phyloP scores from a whole-genome alignment of 768 basidiomycete species.

The Podaxis sp. region DNA sequence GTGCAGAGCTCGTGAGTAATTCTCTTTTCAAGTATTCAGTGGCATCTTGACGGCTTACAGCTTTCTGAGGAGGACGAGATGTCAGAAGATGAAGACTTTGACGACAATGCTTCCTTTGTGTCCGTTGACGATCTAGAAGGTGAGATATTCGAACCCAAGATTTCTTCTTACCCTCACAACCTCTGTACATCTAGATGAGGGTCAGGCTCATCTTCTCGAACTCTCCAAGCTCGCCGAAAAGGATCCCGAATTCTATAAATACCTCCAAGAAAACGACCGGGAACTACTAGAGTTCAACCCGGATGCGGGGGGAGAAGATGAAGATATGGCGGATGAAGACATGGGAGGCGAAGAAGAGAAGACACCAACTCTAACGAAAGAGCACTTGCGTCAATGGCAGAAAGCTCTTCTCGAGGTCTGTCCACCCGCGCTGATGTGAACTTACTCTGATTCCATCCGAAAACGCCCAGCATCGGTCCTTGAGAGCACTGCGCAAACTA shows the following conservation, averaged over 20 bases:
- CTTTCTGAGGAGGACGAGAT: constrained; percentile 19
- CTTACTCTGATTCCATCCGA: background rate
- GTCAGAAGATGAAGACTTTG: constrained; percentile 38
- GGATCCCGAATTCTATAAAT: constrained; percentile 99
- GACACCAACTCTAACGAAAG: constrained; percentile 60
- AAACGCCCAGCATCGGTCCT: constrained; percentile 65
- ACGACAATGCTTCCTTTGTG: constrained; percentile 65
- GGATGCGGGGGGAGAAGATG: constrained; percentile 31
- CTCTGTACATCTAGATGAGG: constrained; percentile 49
- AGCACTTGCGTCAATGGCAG: constrained; percentile 79
- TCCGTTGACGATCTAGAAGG: constrained; percentile 76
- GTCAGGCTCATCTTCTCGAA: constrained; percentile 69
- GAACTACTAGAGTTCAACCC: constrained; percentile 83
- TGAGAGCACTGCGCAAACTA: constrained; percentile 78
- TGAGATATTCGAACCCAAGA: constrained; percentile 8
- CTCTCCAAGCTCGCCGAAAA: constrained; percentile 88
- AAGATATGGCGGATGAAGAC: constrained; percentile 41
- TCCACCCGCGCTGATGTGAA: background rate
- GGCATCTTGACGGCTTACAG: constrained; percentile 12
- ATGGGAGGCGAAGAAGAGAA: constrained; percentile 45
- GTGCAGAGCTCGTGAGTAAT: constrained; percentile 19
- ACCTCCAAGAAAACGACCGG: constrained; percentile 90
- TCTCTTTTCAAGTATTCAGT: background rate
- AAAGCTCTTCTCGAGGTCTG: constrained; percentile 79
- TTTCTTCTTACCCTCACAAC: background rate